phyloP scores from a whole-genome alignment of 345 rosid species.

The Ceriops decandra region DNA sequence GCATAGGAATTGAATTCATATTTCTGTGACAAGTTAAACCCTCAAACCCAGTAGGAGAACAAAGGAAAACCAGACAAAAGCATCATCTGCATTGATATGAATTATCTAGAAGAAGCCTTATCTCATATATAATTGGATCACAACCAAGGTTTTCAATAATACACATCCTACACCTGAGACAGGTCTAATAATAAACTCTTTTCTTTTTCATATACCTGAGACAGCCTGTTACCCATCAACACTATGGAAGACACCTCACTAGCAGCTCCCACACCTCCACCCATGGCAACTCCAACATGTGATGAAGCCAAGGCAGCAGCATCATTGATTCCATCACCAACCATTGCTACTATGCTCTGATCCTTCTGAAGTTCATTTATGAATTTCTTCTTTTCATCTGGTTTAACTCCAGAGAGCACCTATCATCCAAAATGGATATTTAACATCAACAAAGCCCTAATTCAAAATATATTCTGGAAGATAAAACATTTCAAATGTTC shows the following conservation, averaged over 20 bases:
- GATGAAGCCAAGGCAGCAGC: slow-evolving; percentile 94
- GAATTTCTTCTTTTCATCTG: slow-evolving; percentile 72
- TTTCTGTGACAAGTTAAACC: no score
- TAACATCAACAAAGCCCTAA: not conserved
- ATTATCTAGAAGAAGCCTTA: no score
- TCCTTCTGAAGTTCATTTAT: slow-evolving; percentile 65
- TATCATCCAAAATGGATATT: slow-evolving; percentile 28
- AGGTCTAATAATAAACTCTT: no score
- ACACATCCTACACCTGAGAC: not conserved
- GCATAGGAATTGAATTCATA: no score
- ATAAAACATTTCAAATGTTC: not conserved
- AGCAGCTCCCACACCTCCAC: slow-evolving; percentile 95
- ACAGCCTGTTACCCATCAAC: slow-evolving; percentile 77
- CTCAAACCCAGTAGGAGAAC: not conserved
- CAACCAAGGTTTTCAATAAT: not conserved
- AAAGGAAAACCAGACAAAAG: not conserved
- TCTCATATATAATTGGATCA: no score
- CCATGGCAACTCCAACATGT: slow-evolving; percentile 91
- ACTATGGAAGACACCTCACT: slow-evolving; percentile 93
- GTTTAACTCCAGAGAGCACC: slow-evolving; percentile 84
- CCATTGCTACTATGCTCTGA: slow-evolving; percentile 82
- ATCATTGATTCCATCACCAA: slow-evolving; percentile 97
- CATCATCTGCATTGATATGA: no score
- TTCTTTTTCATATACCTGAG: slow-evolving; percentile 58
- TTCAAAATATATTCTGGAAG: not conserved